Percentiles rank a stretch among this genome's conserved stretches.
Conservation (phyloP, 176 grass and related monocot species). For the Hsuehochloa calcarea region DNA sequence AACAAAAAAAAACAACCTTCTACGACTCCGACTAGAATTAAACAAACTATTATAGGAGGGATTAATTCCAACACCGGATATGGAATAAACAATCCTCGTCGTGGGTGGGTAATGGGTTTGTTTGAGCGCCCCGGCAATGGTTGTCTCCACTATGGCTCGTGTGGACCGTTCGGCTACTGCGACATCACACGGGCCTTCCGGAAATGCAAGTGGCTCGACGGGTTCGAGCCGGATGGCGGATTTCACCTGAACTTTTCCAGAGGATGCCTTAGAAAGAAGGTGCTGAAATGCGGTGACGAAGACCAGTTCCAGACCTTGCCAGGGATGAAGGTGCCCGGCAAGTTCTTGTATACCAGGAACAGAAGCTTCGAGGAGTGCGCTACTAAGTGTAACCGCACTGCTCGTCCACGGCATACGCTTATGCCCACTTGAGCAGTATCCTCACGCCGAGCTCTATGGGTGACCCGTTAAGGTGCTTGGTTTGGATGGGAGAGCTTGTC, state of each 20-base stretch:
- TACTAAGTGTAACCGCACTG: constrained; percentile 30
- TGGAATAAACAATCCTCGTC: no score
- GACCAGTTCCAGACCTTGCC: constrained; percentile 1
- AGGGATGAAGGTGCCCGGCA: constrained; percentile 35
- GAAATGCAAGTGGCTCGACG: constrained; percentile 31
- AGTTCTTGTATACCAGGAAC: background rate
- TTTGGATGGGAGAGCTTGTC: constrained; percentile 40
- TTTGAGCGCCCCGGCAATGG: no score
- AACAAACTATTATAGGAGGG: no score
- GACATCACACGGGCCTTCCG: background rate
- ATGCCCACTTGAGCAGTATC: background rate
- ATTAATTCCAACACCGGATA: no score
- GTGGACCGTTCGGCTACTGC: constrained; percentile 37
- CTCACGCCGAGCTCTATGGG: no score
- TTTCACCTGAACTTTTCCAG: background rate
- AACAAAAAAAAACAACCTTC: no score
- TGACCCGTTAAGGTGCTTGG: constrained; percentile 30
- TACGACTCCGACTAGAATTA: no score
- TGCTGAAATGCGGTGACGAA: constrained; percentile 17
- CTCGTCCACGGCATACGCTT: constrained; percentile 41
- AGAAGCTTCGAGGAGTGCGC: constrained; percentile 21
- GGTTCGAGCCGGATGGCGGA: constrained; percentile 11
- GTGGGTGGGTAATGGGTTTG: no score
- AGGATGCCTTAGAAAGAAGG: constrained; percentile 33
- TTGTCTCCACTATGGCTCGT: constrained; percentile 11